Conservation (phyloP, 805 yeast species). For the Kluyveromyces lactis region DNA sequence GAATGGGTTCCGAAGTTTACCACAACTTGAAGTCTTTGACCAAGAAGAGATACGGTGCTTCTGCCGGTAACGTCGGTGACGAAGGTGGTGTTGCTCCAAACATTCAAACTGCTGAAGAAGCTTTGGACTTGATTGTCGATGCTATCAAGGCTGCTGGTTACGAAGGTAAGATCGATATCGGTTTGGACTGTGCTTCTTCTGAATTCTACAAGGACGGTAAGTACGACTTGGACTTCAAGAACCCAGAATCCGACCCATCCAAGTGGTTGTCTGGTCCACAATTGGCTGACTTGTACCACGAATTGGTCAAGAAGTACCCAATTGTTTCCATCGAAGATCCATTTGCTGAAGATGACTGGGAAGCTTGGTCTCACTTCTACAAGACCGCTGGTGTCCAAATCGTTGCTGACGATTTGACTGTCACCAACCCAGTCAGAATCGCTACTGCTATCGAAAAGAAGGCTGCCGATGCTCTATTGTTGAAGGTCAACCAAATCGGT, state of each 20-base stretch:
- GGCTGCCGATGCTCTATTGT: conserved; percentile 87
- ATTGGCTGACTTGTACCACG: conserved; percentile 76
- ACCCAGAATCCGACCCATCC: conserved; percentile 83
- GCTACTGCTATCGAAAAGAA: conserved; percentile 94
- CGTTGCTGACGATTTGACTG: conserved; percentile 98
- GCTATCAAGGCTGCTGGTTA: conserved; percentile 94
- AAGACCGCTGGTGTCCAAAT: conserved; percentile 71
- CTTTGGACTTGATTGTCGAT: conserved; percentile 83
- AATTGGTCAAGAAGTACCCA: conserved; percentile 84
- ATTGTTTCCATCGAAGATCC: conserved; percentile 98
- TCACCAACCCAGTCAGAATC: conserved; percentile 94
- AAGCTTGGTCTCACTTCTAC: conserved; percentile 89
- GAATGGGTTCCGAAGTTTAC: conserved; percentile 97
- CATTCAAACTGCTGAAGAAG: conserved; percentile 91
- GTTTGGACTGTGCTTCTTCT: conserved; percentile 93
- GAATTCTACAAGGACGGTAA: conserved; percentile 96
- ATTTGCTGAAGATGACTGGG: conserved; percentile 99
- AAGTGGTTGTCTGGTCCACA: conserved; percentile 87
- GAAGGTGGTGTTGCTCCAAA: conserved; percentile 99
- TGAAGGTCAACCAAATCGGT: conserved; percentile 99
- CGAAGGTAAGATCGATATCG: conserved; percentile 86
- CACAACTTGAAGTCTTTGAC: conserved; percentile 90
- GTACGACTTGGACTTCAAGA: conserved; percentile 98
- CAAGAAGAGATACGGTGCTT: conserved; percentile 91
- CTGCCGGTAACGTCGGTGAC: conserved; percentile 99